Percentiles rank a stretch among this genome's conserved stretches.
Evolutionary conservation across 345 rosid species (phyloP).

Genomic region (Linum tenue): DNA sequence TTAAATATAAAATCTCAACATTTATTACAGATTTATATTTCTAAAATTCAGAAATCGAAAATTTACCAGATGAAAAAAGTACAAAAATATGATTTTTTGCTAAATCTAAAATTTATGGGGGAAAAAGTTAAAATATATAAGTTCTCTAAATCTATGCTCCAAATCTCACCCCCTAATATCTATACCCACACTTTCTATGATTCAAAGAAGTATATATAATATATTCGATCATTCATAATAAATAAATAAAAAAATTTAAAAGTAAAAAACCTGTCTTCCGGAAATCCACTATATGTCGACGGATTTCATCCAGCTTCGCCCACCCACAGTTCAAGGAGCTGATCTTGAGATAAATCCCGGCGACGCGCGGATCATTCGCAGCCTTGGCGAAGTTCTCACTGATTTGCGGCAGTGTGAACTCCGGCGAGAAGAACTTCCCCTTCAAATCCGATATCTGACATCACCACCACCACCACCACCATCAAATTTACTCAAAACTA

Average conservation of each 20-base stretch:
- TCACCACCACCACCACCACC: slow-evolving; percentile 11
- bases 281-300: slow-evolving; percentile 67
- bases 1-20: too few species aligned
- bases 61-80: too few species aligned
- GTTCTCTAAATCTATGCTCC: too few species aligned
- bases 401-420: slow-evolving; percentile 68
- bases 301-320: slow-evolving; percentile 91
- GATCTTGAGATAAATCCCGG: slow-evolving; percentile 75
- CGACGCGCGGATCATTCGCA: slow-evolving; percentile 85
- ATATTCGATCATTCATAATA: background rate
- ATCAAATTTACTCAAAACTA: too few species aligned
- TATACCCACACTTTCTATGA: too few species aligned
- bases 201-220: too few species aligned
- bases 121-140: too few species aligned
- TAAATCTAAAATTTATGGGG: too few species aligned
- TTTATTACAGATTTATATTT: too few species aligned
- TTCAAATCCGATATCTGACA: slow-evolving; percentile 88
- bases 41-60: too few species aligned
- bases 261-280: slow-evolving; percentile 62
- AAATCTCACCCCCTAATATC: too few species aligned
- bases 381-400: slow-evolving; percentile 85
- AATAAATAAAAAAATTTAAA: background rate
- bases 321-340: slow-evolving; percentile 80
- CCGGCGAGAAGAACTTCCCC: slow-evolving; percentile 78
- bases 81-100: too few species aligned